Evolutionary conservation across 495 filamentous ascomycete genomes (phyloP), one percentile per base, ranked within the genome.

Genomic region (Lepraria neglecta): DNA sequence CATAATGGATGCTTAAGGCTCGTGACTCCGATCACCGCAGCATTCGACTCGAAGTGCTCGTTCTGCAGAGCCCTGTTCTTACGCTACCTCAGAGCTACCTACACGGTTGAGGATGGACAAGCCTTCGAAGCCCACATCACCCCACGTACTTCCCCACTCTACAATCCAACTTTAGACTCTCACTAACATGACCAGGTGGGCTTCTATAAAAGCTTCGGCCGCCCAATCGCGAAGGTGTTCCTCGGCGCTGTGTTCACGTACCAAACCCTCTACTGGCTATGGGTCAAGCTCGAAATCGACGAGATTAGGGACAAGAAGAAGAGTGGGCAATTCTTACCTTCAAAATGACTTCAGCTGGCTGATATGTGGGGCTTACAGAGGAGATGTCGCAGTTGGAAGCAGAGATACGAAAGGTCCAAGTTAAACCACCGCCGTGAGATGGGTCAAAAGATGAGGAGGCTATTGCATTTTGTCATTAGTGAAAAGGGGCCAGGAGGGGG

Each of bases 191-290:
- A 48, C 11, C 40, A 95, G 87, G 70, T 84, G 50, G 73, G 76
- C 3, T 91, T 92, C 71, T 98, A 94, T 75, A 85, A 82, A 64
- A 80, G 81, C 58, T 96, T 95, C 72, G 79, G 81, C 30, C 79
- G 87, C 7, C 92, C 94, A 14, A 81, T 97, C 60, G 80, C 80
- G 43, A 97, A 96, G 74, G 86, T 88, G 61, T 87, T 95, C 67
- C 80, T 97, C 10, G 84, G 91, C 55, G 89, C 91, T 15, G 77
- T 96, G 27, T 87, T 95, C 72, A 89, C 87, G 0, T 98, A 96
- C 74, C 94, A 98, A 72, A 68, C 89, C 11, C 72, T 83, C 28
- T 95, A 96, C 73, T 95, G 83, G 82, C 74, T 77, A 24, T 98
- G 92, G 94, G 61, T 83, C 73, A 94, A 89, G 74, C 76, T 97